These are phyloP conservation scores for Abelmoschus esculentus DNA, from an alignment of 345 rosid species.

Conservation along the genomic window DNA sequence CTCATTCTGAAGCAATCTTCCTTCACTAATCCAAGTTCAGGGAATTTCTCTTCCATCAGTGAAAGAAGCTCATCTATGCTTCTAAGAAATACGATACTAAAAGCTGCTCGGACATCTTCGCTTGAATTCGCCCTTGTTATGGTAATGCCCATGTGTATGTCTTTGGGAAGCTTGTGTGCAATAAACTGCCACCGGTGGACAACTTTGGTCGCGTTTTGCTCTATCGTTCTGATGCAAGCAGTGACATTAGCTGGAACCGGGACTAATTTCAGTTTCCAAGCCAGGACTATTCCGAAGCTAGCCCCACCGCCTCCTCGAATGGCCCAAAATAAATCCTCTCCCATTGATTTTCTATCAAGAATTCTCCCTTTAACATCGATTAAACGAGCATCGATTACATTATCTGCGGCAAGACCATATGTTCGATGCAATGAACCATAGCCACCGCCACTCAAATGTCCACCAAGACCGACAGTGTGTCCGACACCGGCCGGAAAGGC, in stretches of 20 bases:
- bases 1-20: neutral
- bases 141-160: neutral
- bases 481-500: neutral
- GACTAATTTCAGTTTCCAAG: neutral
- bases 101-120: neutral
- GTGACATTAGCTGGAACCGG: neutral
- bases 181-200: neutral
- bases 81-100: neutral
- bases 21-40: neutral
- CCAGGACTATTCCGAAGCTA: neutral
- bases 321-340: conserved; percentile 5
- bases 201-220: neutral
- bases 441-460: neutral
- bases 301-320: conserved; percentile 1
- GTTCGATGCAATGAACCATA: neutral
- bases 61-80: neutral
- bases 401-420: neutral
- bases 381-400: neutral
- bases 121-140: neutral
- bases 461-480: neutral
- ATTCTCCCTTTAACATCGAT: neutral
- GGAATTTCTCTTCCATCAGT: neutral
- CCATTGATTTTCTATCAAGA: neutral
- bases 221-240: neutral
- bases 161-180: neutral